Percentiles rank a stretch among this genome's conserved stretches.
phyloP scores from a whole-genome alignment of 2,329 filamentous ascomycete genomes.

The Chlorencoelia australis region DNA sequence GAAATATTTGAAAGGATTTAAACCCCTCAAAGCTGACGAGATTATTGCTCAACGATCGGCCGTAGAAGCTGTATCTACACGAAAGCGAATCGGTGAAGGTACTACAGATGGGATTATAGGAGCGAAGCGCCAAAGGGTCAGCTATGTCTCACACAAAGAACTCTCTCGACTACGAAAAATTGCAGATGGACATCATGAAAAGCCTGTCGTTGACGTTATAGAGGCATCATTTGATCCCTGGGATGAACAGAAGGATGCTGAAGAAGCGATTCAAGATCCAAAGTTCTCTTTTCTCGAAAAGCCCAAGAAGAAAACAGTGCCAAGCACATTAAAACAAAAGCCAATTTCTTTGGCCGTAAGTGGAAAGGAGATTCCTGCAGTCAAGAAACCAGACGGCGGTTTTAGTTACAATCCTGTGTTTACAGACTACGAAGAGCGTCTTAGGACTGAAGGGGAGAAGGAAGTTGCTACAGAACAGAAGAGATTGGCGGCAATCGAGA shows the following conservation, averaged over 20 bases:
- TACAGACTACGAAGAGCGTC: conserved; percentile 70
- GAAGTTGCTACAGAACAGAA: conserved; percentile 71
- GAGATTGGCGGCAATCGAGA: conserved; percentile 56
- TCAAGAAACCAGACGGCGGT: conserved; percentile 68
- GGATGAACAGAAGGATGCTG: conserved; percentile 42
- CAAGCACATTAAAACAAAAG: conserved; percentile 63
- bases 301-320: conserved; percentile 56
- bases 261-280: conserved; percentile 37
- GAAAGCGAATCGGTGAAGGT: conserved; percentile 64
- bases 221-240: conserved; percentile 72
- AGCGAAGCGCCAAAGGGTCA: conserved; percentile 64
- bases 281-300: conserved; percentile 58
- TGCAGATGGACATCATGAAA: conserved; percentile 57
- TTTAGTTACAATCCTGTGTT: conserved; percentile 91
- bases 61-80: conserved; percentile 65
- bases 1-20: conserved; percentile 58
- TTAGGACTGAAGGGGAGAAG: conserved; percentile 65
- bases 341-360: conserved; percentile 75
- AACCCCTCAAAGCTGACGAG: conserved; percentile 80
- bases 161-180: conserved; percentile 67
- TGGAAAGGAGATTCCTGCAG: conserved; percentile 69
- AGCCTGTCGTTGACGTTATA: conserved; percentile 33
- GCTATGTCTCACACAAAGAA: conserved; percentile 79
- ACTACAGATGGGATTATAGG: conserved; percentile 63
- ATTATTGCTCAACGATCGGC: conserved; percentile 80